Percentiles rank a stretch among this genome's conserved stretches.
These are phyloP conservation scores for Colletotrichum spinosum DNA, from an alignment of 2,329 filamentous ascomycete species.

Conservation along the genomic window DNA sequence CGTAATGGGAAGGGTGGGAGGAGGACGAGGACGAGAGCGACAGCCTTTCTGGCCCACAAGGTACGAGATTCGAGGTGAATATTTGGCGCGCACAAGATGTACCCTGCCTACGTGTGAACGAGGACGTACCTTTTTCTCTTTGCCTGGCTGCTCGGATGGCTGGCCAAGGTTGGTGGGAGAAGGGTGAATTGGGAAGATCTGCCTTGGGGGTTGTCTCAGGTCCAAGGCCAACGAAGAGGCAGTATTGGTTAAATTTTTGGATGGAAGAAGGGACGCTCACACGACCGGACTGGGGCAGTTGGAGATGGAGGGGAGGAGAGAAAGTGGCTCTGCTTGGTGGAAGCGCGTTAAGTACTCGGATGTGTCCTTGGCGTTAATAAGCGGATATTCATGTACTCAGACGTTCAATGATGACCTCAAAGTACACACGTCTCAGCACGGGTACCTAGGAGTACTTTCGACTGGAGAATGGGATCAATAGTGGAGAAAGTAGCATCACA, in stretches of 20 bases:
- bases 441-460: too few relatives aligned
- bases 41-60: too few relatives aligned
- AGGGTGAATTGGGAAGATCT: conserved; percentile 24
- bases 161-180: conserved; percentile 11
- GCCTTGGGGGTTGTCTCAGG: conserved; percentile 30
- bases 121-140: conserved; percentile 1
- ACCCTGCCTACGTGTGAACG: neutral
- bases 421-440: too few relatives aligned
- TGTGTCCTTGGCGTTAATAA: too few relatives aligned
- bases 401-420: too few relatives aligned
- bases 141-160: conserved; percentile 3
- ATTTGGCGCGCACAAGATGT: neutral
- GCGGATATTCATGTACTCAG: too few relatives aligned
- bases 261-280: neutral
- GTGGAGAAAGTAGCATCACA: conserved; percentile 22
- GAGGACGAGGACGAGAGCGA: conserved; percentile 4
- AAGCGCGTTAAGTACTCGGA: neutral
- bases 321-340: neutral
- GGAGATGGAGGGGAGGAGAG: conserved; percentile 1
- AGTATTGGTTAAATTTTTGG: conserved; percentile 9
- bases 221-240: conserved; percentile 19
- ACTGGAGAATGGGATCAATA: too few relatives aligned
- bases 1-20: conserved; percentile 18
- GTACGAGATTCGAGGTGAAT: too few relatives aligned
- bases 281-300: too few relatives aligned